A percentile compares a stretch with the other conserved stretches of the same genome.
These are phyloP conservation scores for Magnusiomyces suaveolens DNA, from an alignment of 1,139 yeast species.

Conservation along the genomic window DNA sequence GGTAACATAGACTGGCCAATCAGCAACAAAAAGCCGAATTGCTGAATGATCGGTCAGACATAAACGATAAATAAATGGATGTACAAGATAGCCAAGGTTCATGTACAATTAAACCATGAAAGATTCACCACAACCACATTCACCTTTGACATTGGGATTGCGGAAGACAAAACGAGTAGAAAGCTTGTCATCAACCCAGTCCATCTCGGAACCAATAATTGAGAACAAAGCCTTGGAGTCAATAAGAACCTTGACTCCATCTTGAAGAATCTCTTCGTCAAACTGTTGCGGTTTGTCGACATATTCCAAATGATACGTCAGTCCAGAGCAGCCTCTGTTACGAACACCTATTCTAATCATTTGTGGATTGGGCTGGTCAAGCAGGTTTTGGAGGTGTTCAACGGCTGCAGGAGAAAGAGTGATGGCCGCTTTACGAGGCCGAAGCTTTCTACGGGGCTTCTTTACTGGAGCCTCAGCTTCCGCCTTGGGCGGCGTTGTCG, in stretches of 20 bases:
- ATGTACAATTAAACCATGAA: slow-evolving; percentile 62
- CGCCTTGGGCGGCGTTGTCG: slow-evolving; percentile 35
- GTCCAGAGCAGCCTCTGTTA: slow-evolving; percentile 93
- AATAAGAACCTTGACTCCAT: slow-evolving; percentile 82
- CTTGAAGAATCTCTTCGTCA: slow-evolving; percentile 80
- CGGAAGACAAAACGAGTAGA: slow-evolving; percentile 81
- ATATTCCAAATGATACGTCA: slow-evolving; percentile 83
- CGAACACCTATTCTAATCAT: slow-evolving; percentile 87
- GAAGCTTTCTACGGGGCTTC: slow-evolving; percentile 48
- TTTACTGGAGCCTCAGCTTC: slow-evolving; percentile 16
- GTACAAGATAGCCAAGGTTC: too few relatives aligned
- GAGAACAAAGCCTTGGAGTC: slow-evolving; percentile 94
- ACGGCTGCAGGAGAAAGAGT: slow-evolving; percentile 68
- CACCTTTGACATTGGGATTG: slow-evolving; percentile 94
- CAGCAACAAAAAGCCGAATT: background rate
- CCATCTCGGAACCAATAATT: slow-evolving; percentile 96
- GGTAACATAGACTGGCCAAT: background rate
- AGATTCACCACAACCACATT: slow-evolving; percentile 98
- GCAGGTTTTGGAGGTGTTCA: slow-evolving; percentile 52
- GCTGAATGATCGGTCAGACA: background rate
- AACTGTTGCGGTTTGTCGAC: slow-evolving; percentile 84
- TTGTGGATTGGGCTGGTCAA: slow-evolving; percentile 78
- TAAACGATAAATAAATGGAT: too few relatives aligned
- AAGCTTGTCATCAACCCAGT: slow-evolving; percentile 90
- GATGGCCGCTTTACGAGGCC: slow-evolving; percentile 84